Evolutionary conservation across 1,139 yeast genomes (phyloP).

Genomic region (Magnusiomyces paraingens): DNA sequence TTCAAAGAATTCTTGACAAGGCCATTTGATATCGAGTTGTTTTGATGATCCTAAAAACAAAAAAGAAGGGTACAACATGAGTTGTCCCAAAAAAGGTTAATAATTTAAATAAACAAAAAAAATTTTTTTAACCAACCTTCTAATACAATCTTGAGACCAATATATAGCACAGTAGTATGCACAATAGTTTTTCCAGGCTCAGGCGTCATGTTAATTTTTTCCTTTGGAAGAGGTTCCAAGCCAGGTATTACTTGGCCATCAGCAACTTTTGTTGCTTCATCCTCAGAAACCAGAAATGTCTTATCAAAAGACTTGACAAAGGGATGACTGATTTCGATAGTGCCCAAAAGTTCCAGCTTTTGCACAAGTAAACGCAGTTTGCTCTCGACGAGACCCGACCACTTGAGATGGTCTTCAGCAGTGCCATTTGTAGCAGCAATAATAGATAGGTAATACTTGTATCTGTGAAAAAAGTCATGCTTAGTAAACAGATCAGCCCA

Average conservation of each 20-base stretch:
- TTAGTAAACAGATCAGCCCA: slow-evolving; percentile 75
- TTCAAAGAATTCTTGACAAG: slow-evolving; percentile 81
- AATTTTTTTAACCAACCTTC: slow-evolving; percentile 30
- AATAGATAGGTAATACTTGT: slow-evolving; percentile 80
- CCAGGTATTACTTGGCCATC: slow-evolving; percentile 33
- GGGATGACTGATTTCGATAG: slow-evolving; percentile 83
- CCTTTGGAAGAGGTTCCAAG: slow-evolving; percentile 21
- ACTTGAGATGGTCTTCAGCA: slow-evolving; percentile 75
- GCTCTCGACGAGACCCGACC: slow-evolving; percentile 92
- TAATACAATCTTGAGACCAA: slow-evolving; percentile 67
- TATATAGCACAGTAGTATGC: slow-evolving; percentile 67
- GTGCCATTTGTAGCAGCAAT: slow-evolving; percentile 68
- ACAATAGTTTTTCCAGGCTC: slow-evolving; percentile 35
- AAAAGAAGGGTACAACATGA: neutral
- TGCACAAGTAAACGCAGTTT: slow-evolving; percentile 73
- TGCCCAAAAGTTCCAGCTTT: slow-evolving; percentile 70
- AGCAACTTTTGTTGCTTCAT: slow-evolving; percentile 49
- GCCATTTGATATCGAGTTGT: slow-evolving; percentile 79
- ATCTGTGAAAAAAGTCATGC: slow-evolving; percentile 74
- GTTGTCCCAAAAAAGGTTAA: neutral
- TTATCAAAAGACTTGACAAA: slow-evolving; percentile 70
- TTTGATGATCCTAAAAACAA: slow-evolving; percentile 25
- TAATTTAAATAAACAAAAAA: neutral
- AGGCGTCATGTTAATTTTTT: slow-evolving; percentile 27
- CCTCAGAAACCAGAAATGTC: slow-evolving; percentile 47